Evolutionary conservation across 495 filamentous ascomycete species (phyloP).

Genomic region (Pseudotulostoma volvatum): DNA sequence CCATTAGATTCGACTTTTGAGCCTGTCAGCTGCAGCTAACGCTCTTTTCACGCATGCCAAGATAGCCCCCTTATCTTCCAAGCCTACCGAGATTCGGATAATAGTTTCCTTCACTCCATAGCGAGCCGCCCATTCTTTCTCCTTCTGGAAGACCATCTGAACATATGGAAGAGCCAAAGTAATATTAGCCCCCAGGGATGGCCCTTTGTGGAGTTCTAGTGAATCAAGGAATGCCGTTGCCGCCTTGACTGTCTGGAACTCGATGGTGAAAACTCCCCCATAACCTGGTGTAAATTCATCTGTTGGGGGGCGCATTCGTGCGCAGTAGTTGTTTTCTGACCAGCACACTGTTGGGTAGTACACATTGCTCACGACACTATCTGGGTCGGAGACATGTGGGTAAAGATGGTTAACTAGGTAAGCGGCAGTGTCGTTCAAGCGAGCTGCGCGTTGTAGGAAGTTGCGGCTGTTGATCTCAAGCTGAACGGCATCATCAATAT

Average conservation of each 20-base stretch:
- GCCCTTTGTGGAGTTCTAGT: slow-evolving; percentile 79
- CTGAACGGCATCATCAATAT: slow-evolving; percentile 85
- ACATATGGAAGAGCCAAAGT: slow-evolving; percentile 41
- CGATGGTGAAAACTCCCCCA: slow-evolving; percentile 75
- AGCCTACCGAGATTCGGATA: slow-evolving; percentile 12
- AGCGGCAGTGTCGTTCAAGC: slow-evolving; percentile 63
- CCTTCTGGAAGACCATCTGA: slow-evolving; percentile 7
- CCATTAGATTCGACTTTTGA: too few relatives aligned
- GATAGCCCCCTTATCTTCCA: slow-evolving; percentile 5
- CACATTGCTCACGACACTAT: too few relatives aligned
- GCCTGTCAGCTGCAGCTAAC: background rate
- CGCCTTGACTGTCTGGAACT: slow-evolving; percentile 51
- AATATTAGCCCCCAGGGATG: slow-evolving; percentile 93
- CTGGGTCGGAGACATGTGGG: slow-evolving; percentile 14
- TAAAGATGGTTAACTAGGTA: slow-evolving; percentile 39
- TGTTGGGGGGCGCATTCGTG: slow-evolving; percentile 1
- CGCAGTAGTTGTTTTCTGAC: background rate
- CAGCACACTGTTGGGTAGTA: background rate
- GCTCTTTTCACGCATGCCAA: background rate
- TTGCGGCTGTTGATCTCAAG: slow-evolving; percentile 93
- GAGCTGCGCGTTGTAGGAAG: slow-evolving; percentile 64
- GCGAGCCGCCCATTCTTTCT: slow-evolving; percentile 11
- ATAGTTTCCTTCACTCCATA: slow-evolving; percentile 9
- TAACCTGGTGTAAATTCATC: slow-evolving; percentile 61
- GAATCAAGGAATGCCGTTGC: slow-evolving; percentile 73